Evolutionary conservation across 2,329 filamentous ascomycete species (phyloP).

Genomic region (Geosmithia putterillii): DNA sequence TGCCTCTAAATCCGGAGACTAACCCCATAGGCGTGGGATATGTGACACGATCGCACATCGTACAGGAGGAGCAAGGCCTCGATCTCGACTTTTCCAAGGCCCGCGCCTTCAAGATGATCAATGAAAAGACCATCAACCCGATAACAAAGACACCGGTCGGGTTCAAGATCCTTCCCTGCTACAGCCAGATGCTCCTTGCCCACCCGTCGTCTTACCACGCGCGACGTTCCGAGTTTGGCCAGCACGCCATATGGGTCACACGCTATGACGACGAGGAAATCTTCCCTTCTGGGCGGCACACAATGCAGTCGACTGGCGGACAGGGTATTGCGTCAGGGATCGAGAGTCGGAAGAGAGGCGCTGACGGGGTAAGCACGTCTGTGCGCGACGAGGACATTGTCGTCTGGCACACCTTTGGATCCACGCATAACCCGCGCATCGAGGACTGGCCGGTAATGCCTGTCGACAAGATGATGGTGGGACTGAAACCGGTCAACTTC

Average conservation of each 20-base stretch:
- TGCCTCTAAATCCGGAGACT: constrained; percentile 26
- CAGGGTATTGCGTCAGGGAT: constrained; percentile 22
- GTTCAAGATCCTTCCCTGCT: constrained; percentile 29
- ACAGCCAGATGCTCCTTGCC: constrained; percentile 32
- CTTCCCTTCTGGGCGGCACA: constrained; percentile 28
- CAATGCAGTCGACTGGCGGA: constrained; percentile 32
- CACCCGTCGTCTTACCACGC: constrained; percentile 24
- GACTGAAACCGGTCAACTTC: constrained; percentile 40
- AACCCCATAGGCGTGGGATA: constrained; percentile 42
- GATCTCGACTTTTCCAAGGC: constrained; percentile 38
- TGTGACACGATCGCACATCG: constrained; percentile 24
- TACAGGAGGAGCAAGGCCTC: constrained; percentile 30
- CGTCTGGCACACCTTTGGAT: constrained; percentile 44
- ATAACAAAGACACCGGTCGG: constrained; percentile 29
- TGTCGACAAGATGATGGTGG: constrained; percentile 38
- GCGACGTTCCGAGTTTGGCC: constrained; percentile 26
- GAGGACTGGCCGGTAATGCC: constrained; percentile 64
- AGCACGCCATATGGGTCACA: constrained; percentile 32
- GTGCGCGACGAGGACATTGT: constrained; percentile 39
- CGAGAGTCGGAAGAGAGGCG: constrained; percentile 5
- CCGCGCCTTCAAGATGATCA: constrained; percentile 34
- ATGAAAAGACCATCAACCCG: constrained; percentile 26
- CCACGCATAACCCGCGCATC: constrained; percentile 52
- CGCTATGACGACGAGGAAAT: constrained; percentile 27
- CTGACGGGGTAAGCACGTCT: constrained; percentile 17